phyloP scores from a whole-genome alignment of 352 stramenopile genomes.

The Phytophthora chlamydospora region DNA sequence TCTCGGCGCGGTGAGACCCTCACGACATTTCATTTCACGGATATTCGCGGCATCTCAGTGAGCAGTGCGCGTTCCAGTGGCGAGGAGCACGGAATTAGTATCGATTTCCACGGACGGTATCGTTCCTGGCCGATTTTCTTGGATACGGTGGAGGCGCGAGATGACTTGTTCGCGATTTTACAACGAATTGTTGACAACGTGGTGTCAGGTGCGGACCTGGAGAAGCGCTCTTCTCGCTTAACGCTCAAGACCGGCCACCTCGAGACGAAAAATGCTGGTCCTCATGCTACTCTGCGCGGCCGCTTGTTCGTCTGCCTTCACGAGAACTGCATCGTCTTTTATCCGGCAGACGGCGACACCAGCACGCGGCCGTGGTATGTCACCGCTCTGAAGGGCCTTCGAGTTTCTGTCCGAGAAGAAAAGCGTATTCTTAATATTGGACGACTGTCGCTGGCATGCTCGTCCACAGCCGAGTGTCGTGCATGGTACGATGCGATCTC shows the following conservation, averaged over 20 bases:
- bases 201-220: slow-evolving; percentile 66
- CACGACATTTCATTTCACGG: slow-evolving; percentile 77
- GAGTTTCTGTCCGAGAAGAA: slow-evolving; percentile 68
- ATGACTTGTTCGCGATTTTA: slow-evolving; percentile 76
- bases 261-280: slow-evolving; percentile 78
- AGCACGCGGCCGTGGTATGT: slow-evolving; percentile 82
- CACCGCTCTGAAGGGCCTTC: slow-evolving; percentile 64
- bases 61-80: slow-evolving; percentile 45
- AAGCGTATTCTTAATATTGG: slow-evolving; percentile 71
- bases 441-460: slow-evolving; percentile 60
- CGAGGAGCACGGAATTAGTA: slow-evolving; percentile 72
- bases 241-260: slow-evolving; percentile 77
- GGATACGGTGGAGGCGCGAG: slow-evolving; percentile 70
- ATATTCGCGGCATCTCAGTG: slow-evolving; percentile 55
- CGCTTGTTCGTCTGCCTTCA: slow-evolving; percentile 79
- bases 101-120: slow-evolving; percentile 70
- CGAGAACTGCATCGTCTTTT: slow-evolving; percentile 83
- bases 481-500: slow-evolving; percentile 78
- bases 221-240: slow-evolving; percentile 69
- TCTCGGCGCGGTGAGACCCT: slow-evolving; percentile 80
- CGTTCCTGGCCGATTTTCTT: slow-evolving; percentile 83
- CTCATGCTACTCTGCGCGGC: slow-evolving; percentile 76
- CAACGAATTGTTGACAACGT: slow-evolving; percentile 75
- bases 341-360: slow-evolving; percentile 71
- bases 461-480: slow-evolving; percentile 58